A percentile compares a stretch with the other conserved stretches of the same genome.
phyloP scores from a whole-genome alignment of 192 early-diverging fungal genomes.

The Tieghemiomyces parasiticus region DNA sequence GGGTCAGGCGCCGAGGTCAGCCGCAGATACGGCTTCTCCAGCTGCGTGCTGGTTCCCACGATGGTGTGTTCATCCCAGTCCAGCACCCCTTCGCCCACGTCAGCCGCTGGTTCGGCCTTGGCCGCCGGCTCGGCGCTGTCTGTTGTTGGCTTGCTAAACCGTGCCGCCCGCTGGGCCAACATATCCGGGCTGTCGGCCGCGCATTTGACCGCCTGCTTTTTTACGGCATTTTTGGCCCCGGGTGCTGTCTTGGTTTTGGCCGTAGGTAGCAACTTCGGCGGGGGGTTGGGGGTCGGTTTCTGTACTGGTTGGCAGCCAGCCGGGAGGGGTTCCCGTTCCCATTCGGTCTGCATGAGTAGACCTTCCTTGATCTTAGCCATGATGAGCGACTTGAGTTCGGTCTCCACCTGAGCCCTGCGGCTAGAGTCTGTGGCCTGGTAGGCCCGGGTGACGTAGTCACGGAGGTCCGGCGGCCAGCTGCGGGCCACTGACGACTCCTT shows the following conservation, averaged over 20 bases:
- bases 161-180: neutral
- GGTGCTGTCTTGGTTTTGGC: too few species aligned
- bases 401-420: neutral
- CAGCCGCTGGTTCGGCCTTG: neutral
- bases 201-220: neutral
- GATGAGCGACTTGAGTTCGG: neutral
- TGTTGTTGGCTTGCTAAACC: neutral
- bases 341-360: neutral
- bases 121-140: neutral
- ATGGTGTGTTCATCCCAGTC: slow-evolving; percentile 74
- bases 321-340: neutral
- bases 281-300: neutral
- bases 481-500: neutral
- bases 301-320: neutral
- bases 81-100: slow-evolving; percentile 37
- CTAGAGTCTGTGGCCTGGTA: neutral
- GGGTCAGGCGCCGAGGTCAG: slow-evolving; percentile 87
- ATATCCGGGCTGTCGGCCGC: neutral
- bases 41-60: slow-evolving; percentile 64
- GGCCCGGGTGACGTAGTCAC: slow-evolving; percentile 7
- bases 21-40: slow-evolving; percentile 92
- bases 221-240: too few species aligned
- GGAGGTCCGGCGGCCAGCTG: slow-evolving; percentile 8
- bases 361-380: neutral
- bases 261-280: neutral